phyloP scores from a whole-genome alignment of 805 yeast genomes.

The Candida vartiovaarae region DNA sequence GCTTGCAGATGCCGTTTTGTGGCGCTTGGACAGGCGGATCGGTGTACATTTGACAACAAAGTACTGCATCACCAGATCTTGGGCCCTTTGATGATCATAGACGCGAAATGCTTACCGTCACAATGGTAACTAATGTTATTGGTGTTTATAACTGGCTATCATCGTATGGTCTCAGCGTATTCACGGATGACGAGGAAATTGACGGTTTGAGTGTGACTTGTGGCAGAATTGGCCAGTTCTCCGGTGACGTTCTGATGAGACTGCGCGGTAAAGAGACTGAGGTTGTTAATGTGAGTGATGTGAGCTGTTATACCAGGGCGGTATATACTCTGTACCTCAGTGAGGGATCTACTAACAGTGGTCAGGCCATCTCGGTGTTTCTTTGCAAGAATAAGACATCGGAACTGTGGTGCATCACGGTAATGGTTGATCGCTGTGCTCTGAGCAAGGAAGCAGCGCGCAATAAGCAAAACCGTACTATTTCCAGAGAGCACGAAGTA shows the following conservation, averaged over 20 bases:
- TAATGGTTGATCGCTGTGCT: not conserved
- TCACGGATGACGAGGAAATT: not conserved
- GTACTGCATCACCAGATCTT: too few relatives aligned
- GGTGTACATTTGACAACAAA: too few relatives aligned
- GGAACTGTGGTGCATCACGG: not conserved
- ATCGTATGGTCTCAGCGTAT: not conserved
- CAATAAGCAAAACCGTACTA: too few relatives aligned
- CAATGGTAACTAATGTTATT: not conserved
- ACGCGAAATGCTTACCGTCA: not conserved
- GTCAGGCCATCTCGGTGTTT: too few relatives aligned
- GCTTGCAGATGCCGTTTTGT: conserved; percentile 1
- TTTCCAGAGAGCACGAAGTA: too few relatives aligned
- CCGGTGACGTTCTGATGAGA: conserved; percentile 3
- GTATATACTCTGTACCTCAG: too few relatives aligned
- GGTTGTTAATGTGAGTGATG: not conserved
- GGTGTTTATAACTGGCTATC: not conserved
- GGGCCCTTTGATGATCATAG: not conserved
- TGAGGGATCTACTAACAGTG: not conserved
- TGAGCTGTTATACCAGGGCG: too few relatives aligned
- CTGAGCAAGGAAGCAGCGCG: too few relatives aligned
- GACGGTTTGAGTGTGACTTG: not conserved
- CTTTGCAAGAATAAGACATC: too few relatives aligned
- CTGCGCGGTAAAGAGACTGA: not conserved
- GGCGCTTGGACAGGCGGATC: conserved; percentile 1
- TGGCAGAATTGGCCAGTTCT: not conserved